Percentiles rank a stretch among this genome's conserved stretches.
Evolutionary conservation across 116 monocot species (phyloP).

Genomic region (Zostera marina): DNA sequence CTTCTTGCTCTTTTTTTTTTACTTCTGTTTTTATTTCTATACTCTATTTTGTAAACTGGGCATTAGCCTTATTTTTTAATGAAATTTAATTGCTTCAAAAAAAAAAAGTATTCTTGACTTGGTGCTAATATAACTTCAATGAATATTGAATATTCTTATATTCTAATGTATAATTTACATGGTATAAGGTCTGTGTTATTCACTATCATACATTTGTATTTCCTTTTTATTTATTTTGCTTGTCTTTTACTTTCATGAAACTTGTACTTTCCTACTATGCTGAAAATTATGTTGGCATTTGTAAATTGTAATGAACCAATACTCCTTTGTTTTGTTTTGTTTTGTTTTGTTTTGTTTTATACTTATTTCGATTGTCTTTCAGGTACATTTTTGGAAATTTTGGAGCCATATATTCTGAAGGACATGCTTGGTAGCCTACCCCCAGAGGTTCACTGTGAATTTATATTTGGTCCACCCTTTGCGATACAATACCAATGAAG

Average conservation of each 20-base stretch:
- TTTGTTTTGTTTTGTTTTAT: slow-evolving; percentile 1
- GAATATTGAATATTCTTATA: too few species aligned
- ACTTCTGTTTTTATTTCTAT: too few species aligned
- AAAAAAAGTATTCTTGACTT: too few species aligned
- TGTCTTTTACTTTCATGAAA: background rate
- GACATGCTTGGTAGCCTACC: slow-evolving; percentile 94
- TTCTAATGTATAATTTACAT: too few species aligned
- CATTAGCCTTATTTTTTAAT: too few species aligned
- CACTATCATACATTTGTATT: background rate
- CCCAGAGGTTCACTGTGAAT: slow-evolving; percentile 54
- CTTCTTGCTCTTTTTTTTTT: too few species aligned
- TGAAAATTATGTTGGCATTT: background rate
- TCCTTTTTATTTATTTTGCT: background rate
- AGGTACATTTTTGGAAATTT: slow-evolving; percentile 92
- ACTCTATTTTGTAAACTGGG: too few species aligned
- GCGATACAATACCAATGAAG: background rate
- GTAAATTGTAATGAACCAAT: background rate
- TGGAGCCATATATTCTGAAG: slow-evolving; percentile 94
- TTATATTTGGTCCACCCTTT: slow-evolving; percentile 3
- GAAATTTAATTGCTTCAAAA: too few species aligned
- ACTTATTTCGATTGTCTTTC: background rate
- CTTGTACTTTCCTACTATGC: background rate
- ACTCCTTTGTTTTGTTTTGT: background rate
- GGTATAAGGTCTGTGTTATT: background rate
- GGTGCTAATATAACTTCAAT: too few species aligned